Percentiles rank a stretch among this genome's conserved stretches.
Conservation (phyloP, 495 filamentous ascomycete genomes). For the Entonaema liquescens region DNA sequence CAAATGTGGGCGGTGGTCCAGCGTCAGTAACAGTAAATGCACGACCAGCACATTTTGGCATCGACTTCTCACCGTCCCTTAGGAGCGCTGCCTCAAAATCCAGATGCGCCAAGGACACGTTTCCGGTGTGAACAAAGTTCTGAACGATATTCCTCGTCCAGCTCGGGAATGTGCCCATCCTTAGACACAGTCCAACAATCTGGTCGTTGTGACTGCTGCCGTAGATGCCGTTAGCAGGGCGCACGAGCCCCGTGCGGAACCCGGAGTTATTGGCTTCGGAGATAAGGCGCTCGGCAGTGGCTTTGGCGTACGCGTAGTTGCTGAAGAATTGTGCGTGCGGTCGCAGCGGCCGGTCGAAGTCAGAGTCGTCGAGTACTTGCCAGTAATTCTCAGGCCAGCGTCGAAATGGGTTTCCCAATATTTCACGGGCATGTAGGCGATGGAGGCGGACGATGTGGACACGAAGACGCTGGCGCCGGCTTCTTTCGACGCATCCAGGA, state of each 20-base stretch:
- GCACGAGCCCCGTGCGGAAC: conserved; percentile 66
- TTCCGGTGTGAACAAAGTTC: conserved; percentile 63
- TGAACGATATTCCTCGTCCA: conserved; percentile 62
- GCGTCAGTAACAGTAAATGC: conserved; percentile 53
- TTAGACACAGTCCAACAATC: conserved; percentile 44
- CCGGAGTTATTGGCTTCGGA: conserved; percentile 54
- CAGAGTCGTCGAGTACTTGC: conserved; percentile 56
- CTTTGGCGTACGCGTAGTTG: conserved; percentile 64
- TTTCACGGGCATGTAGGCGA: conserved; percentile 51
- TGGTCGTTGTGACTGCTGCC: conserved; percentile 57
- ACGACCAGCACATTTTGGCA: conserved; percentile 53
- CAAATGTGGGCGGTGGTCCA: conserved; percentile 47
- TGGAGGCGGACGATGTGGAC: conserved; percentile 66
- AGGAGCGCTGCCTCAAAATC: conserved; percentile 63
- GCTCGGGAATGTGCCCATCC: conserved; percentile 42
- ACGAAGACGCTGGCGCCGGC: conserved; percentile 64
- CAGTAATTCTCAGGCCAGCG: conserved; percentile 49
- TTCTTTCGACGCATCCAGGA: conserved; percentile 60
- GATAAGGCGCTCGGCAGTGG: conserved; percentile 62
- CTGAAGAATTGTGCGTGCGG: conserved; percentile 61
- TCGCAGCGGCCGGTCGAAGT: conserved; percentile 57
- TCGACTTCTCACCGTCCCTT: conserved; percentile 39
- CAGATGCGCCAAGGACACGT: conserved; percentile 66
- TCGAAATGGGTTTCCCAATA: conserved; percentile 63
- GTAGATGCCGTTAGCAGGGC: conserved; percentile 67